A percentile compares a stretch with the other conserved stretches of the same genome.
Conservation (phyloP, 2,329 filamentous ascomycete species). For the Ceratocystis cubensis region DNA sequence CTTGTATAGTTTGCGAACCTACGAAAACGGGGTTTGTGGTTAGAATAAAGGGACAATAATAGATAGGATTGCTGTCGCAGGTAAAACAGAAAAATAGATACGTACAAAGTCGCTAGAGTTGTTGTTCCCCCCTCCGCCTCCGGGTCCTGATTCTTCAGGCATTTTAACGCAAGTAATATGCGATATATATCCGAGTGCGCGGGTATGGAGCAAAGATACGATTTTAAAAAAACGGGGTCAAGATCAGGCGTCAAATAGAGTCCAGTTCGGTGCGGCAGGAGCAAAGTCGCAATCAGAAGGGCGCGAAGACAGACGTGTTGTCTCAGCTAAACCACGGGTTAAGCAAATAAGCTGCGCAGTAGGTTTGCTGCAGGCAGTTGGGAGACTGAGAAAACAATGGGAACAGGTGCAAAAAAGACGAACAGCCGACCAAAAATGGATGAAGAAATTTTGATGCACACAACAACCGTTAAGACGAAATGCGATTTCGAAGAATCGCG, state of each 20-base stretch:
- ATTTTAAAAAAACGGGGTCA: not conserved
- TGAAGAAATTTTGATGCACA: not conserved
- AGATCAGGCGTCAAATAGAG: not conserved
- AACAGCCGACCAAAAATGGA: not conserved
- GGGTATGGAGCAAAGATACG: not conserved
- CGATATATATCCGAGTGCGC: not conserved
- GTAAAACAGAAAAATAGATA: conserved; percentile 26
- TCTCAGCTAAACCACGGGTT: not conserved
- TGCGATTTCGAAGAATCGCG: not conserved
- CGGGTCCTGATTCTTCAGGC: conserved; percentile 16
- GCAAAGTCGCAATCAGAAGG: too few species aligned
- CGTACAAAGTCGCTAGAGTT: conserved; percentile 94
- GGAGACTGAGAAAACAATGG: not conserved
- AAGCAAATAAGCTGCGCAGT: not conserved
- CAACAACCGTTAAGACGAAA: not conserved
- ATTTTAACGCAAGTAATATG: not conserved
- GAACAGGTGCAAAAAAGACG: not conserved
- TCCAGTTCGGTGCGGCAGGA: too few species aligned
- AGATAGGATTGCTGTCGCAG: not conserved
- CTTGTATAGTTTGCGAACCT: conserved; percentile 99
- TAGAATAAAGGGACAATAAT: not conserved
- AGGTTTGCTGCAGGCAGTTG: not conserved
- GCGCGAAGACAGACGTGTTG: not conserved
- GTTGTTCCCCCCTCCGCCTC: conserved; percentile 49
- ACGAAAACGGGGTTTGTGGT: conserved; percentile 20